These are phyloP conservation scores for Nicotiana knightiana DNA, from an alignment of 257 asterid genomes.

Conservation along the genomic window DNA sequence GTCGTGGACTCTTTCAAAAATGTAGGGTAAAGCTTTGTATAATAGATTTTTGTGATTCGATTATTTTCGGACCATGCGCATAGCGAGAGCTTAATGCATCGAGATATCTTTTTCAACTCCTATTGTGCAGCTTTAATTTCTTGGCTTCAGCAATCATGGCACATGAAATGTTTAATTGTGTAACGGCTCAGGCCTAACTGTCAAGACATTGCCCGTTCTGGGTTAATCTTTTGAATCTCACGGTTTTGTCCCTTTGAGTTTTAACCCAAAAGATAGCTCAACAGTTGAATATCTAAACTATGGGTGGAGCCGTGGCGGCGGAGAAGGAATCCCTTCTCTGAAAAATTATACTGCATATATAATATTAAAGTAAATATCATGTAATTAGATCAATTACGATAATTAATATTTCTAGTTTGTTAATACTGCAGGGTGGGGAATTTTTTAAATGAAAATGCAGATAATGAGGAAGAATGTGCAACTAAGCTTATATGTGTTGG, in stretches of 20 bases:
- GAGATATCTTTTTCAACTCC: neutral
- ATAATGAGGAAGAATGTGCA: neutral
- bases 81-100: too few relatives aligned
- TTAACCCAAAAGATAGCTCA: neutral
- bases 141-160: neutral
- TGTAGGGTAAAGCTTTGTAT: too few relatives aligned
- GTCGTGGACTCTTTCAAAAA: too few relatives aligned
- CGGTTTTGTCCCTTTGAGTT: too few relatives aligned
- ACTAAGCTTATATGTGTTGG: neutral
- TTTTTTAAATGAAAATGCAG: neutral
- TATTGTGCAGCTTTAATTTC: too few relatives aligned
- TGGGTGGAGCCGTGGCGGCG: too few relatives aligned
- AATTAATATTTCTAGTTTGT: neutral
- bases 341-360: too few relatives aligned
- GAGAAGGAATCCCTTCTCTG: rapidly evolving
- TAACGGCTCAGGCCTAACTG: neutral
- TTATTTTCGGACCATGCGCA: too few relatives aligned
- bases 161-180: too few relatives aligned
- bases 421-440: neutral
- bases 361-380: too few relatives aligned
- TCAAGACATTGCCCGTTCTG: neutral
- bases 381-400: neutral
- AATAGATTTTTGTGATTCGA: too few relatives aligned
- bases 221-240: too few relatives aligned
- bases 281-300: neutral